These are phyloP conservation scores for Calonectria multiphialidica DNA, from an alignment of 2,329 filamentous ascomycete genomes.

Conservation along the genomic window DNA sequence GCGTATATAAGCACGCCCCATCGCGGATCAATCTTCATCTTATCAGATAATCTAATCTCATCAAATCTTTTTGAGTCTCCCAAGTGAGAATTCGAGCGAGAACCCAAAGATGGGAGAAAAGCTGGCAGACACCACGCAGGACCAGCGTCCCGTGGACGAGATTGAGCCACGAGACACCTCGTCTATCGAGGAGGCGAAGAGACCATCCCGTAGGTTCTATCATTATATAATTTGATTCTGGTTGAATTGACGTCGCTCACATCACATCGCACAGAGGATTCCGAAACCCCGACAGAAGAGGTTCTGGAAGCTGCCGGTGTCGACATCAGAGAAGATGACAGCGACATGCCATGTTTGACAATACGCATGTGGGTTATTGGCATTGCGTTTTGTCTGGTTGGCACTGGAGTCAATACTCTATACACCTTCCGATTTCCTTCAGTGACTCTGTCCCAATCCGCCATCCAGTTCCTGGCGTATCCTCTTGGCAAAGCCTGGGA, in stretches of 20 bases:
- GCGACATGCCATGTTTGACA: conserved; percentile 49
- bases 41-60: conserved; percentile 11
- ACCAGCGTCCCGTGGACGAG: conserved; percentile 4
- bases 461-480: conserved; percentile 57
- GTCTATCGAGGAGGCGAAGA: background rate
- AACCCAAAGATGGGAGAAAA: background rate
- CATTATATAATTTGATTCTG: background rate
- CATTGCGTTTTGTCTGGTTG: conserved; percentile 51
- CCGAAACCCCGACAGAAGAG: conserved; percentile 35
- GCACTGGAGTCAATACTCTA: conserved; percentile 54
- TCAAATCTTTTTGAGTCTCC: background rate
- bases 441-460: conserved; percentile 48
- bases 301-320: conserved; percentile 47
- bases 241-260: background rate
- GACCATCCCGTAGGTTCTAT: background rate
- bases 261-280: background rate
- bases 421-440: conserved; percentile 53
- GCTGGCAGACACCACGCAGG: background rate
- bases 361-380: conserved; percentile 55
- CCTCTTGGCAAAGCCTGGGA: conserved; percentile 56
- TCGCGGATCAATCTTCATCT: background rate
- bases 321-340: conserved; percentile 43
- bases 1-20: background rate
- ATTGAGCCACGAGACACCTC: background rate
- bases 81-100: no score